phyloP scores from a whole-genome alignment of 495 filamentous ascomycete genomes.

The Thermochaetoides thermophila region DNA sequence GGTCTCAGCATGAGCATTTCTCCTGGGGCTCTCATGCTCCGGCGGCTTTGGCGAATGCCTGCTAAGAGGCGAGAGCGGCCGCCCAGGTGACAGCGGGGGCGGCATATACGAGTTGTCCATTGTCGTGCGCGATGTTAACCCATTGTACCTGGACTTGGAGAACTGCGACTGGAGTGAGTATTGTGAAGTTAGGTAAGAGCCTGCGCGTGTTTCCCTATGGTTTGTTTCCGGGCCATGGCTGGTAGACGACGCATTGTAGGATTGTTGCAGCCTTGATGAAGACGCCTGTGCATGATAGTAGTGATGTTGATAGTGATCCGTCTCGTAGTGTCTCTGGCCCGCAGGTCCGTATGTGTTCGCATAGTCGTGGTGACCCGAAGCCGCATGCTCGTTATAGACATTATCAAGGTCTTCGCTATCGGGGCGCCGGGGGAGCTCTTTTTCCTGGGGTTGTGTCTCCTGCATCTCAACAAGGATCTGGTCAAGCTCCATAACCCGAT shows the following conservation, averaged over 20 bases:
- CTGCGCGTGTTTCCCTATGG: constrained; percentile 5
- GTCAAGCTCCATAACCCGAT: constrained; percentile 70
- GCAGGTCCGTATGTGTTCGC: constrained; percentile 9
- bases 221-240: constrained; percentile 11
- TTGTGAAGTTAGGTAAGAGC: constrained; percentile 12
- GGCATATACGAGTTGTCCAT: constrained; percentile 42
- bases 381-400: too few species aligned
- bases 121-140: constrained; percentile 24
- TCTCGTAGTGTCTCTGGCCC: constrained; percentile 1
- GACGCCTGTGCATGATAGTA: constrained; percentile 18
- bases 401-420: constrained; percentile 40
- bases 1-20: constrained; percentile 25
- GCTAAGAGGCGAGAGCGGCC: constrained; percentile 23
- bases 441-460: constrained; percentile 40
- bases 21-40: constrained; percentile 17
- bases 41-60: constrained; percentile 21
- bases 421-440: constrained; percentile 66
- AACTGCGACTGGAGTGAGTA: constrained; percentile 33
- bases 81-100: constrained; percentile 49
- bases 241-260: constrained; percentile 4
- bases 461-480: constrained; percentile 47
- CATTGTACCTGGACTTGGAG: constrained; percentile 27
- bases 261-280: constrained; percentile 5
- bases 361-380: constrained; percentile 31
- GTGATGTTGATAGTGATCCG: constrained; percentile 13